Percentiles rank a stretch among this genome's conserved stretches.
Conservation (phyloP, 345 rosid genomes). For the Raphanus raphanistrum region DNA sequence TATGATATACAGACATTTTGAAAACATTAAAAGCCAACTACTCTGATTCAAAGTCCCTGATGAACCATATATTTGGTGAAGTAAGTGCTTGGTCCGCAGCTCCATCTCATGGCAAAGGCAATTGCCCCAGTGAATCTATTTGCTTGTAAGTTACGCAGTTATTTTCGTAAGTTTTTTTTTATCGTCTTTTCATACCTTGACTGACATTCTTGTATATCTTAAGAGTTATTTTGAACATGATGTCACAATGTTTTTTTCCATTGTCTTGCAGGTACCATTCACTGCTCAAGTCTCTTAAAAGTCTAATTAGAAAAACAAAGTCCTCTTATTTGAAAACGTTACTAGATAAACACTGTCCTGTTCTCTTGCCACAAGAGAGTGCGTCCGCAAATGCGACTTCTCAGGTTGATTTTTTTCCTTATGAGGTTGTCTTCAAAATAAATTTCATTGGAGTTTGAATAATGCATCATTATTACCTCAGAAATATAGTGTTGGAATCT, state of each 20-base stretch:
- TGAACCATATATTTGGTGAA: constrained; percentile 44
- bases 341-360: constrained; percentile 65
- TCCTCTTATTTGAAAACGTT: constrained; percentile 54
- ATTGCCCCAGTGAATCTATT: constrained; percentile 50
- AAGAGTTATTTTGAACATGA: not conserved
- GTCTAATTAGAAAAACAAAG: constrained; percentile 51
- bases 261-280: constrained; percentile 57
- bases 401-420: constrained; percentile 23
- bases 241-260: not conserved
- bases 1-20: constrained; percentile 57
- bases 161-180: not conserved
- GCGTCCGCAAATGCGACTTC: constrained; percentile 10
- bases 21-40: constrained; percentile 47
- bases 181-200: not conserved
- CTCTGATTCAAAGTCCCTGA: constrained; percentile 46
- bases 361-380: constrained; percentile 44
- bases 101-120: constrained; percentile 44
- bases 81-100: constrained; percentile 51
- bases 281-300: constrained; percentile 52
- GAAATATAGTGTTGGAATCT: not conserved
- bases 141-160: constrained; percentile 67
- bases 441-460: not conserved
- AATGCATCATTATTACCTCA: not conserved
- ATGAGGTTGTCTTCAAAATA: not conserved
- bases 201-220: not conserved